Conservation (phyloP, 1,284 basidiomycete genomes). For the Vanrija humicola region DNA sequence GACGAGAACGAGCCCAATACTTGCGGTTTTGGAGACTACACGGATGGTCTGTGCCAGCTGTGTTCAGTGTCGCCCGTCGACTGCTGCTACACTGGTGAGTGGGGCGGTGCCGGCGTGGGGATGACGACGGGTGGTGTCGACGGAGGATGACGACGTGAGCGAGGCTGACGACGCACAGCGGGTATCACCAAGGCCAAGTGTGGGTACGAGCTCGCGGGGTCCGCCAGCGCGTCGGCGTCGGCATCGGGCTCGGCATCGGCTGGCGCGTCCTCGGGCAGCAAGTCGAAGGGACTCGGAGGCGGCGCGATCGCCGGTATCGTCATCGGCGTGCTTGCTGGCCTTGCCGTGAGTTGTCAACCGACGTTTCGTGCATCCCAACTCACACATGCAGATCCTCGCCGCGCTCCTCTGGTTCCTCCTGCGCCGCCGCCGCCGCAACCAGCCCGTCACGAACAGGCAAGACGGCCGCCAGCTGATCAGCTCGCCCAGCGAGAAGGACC, state of each 20-base stretch:
- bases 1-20: conserved; percentile 45
- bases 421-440: conserved; percentile 25
- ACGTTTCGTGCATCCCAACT: conserved; percentile 10
- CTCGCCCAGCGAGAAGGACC: not conserved
- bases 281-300: conserved; percentile 21
- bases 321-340: conserved; percentile 38
- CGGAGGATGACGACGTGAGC: not conserved
- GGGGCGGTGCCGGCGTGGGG: not conserved
- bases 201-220: conserved; percentile 15
- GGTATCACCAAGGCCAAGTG: conserved; percentile 32
- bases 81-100: conserved; percentile 42
- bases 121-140: not conserved
- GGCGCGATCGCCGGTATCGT: conserved; percentile 45
- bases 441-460: not conserved
- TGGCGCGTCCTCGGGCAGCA: conserved; percentile 3
- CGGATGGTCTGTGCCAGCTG: conserved; percentile 43
- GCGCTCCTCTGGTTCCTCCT: conserved; percentile 28
- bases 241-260: conserved; percentile 16
- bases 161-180: conserved; percentile 10
- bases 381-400: conserved; percentile 22
- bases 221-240: conserved; percentile 16
- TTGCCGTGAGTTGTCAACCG: conserved; percentile 22
- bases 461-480: not conserved
- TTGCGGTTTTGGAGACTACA: conserved; percentile 50
- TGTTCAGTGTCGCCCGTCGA: conserved; percentile 18